A percentile compares a stretch with the other conserved stretches of the same genome.
phyloP scores from a whole-genome alignment of 305 asterid genomes.

The Solanum hybrid region DNA sequence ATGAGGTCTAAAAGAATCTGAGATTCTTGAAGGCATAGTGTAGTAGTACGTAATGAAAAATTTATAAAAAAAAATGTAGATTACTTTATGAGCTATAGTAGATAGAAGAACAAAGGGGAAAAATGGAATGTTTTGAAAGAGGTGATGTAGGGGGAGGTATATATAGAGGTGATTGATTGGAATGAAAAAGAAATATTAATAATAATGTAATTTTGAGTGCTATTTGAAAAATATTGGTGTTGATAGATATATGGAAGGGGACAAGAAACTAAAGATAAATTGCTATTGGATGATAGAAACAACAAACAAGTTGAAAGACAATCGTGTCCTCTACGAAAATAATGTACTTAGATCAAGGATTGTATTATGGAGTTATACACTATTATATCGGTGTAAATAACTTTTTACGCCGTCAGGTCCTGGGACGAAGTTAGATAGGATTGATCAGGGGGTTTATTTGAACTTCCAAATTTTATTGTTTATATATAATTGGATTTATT shows the following conservation, averaged over 20 bases:
- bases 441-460: neutral
- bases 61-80: neutral
- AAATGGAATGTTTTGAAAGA: slow-evolving; percentile 1
- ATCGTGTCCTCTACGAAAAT: slow-evolving; percentile 17
- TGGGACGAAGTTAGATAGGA: neutral
- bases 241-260: slow-evolving; percentile 12
- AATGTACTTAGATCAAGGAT: neutral
- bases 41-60: neutral
- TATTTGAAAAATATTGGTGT: neutral
- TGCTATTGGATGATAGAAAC: slow-evolving; percentile 18
- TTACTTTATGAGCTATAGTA: neutral
- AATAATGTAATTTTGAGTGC: neutral
- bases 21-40: slow-evolving; percentile 45
- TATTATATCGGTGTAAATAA: neutral
- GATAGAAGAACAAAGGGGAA: neutral
- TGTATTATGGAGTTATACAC: neutral
- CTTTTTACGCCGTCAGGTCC: neutral
- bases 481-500: neutral
- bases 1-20: slow-evolving; percentile 18
- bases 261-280: slow-evolving; percentile 18
- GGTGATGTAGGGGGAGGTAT: neutral
- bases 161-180: slow-evolving; percentile 10
- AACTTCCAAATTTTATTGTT: neutral
- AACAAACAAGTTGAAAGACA: slow-evolving; percentile 16
- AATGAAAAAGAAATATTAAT: neutral